phyloP scores from a whole-genome alignment of 352 stramenopile species.

The Globisporangium mamillatum region DNA sequence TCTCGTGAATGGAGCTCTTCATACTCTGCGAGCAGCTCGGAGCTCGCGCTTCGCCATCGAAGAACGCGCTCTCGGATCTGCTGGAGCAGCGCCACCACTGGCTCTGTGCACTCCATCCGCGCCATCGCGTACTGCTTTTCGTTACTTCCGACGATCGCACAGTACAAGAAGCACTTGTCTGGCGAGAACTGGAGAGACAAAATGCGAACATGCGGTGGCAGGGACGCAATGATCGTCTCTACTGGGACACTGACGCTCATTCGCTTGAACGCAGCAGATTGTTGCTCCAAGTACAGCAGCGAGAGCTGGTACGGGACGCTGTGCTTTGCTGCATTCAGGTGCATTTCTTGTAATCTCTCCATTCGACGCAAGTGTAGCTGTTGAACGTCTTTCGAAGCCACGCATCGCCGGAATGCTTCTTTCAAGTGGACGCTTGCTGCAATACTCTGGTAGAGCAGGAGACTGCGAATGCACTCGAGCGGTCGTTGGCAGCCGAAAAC shows the following conservation, averaged over 20 bases:
- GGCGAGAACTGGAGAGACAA: conserved; percentile 68
- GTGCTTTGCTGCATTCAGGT: conserved; percentile 41
- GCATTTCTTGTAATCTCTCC: conserved; percentile 25
- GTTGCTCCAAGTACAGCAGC: conserved; percentile 56
- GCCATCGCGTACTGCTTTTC: conserved; percentile 46
- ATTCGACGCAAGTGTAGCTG: conserved; percentile 52
- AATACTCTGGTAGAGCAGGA: conserved; percentile 67
- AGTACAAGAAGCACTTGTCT: conserved; percentile 66
- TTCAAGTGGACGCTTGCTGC: conserved; percentile 35
- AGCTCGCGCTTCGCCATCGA: conserved; percentile 34
- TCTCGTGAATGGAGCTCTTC: conserved; percentile 37
- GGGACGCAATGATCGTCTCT: conserved; percentile 35
- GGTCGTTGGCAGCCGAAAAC: conserved; percentile 43
- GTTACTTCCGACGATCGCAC: conserved; percentile 29
- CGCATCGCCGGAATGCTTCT: conserved; percentile 34
- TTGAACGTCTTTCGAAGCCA: conserved; percentile 34
- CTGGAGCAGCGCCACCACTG: conserved; percentile 23
- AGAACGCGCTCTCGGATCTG: conserved; percentile 30
- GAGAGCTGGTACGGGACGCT: conserved; percentile 70
- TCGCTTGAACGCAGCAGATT: conserved; percentile 62
- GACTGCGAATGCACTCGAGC: conserved; percentile 43
- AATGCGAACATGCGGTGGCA: conserved; percentile 40
- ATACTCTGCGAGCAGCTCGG: conserved; percentile 35
- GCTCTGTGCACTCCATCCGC: conserved; percentile 59
- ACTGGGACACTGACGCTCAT: conserved; percentile 42